phyloP scores from a whole-genome alignment of 495 filamentous ascomycete genomes.

The Pseudotulostoma volvatum region DNA sequence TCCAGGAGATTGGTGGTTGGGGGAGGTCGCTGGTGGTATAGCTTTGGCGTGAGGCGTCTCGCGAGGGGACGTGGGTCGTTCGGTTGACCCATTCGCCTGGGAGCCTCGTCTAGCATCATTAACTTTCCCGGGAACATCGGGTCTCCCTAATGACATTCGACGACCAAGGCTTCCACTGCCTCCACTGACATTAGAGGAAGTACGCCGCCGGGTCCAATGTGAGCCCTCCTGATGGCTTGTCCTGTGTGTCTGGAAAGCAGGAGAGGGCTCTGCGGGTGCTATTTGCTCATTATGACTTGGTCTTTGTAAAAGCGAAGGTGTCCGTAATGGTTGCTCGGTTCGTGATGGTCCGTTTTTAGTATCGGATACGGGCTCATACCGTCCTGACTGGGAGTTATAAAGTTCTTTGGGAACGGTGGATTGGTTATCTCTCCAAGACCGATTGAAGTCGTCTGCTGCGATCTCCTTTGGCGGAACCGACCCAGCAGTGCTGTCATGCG shows the following conservation, averaged over 20 bases:
- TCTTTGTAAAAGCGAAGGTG: conserved; percentile 70
- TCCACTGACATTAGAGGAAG: conserved; percentile 90
- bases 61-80: conserved; percentile 15
- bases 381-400: conserved; percentile 85
- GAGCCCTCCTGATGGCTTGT: conserved; percentile 46
- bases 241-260: conserved; percentile 76
- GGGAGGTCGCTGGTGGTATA: conserved; percentile 10
- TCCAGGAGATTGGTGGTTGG: conserved; percentile 12
- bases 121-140: conserved; percentile 28
- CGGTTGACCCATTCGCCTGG: conserved; percentile 24
- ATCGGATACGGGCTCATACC: conserved; percentile 79
- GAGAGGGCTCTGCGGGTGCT: conserved; percentile 75
- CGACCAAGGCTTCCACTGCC: conserved; percentile 58
- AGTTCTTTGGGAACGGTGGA: conserved; percentile 54
- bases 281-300: conserved; percentile 37
- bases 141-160: conserved; percentile 37
- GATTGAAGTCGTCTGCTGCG: conserved; percentile 85
- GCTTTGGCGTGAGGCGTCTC: conserved; percentile 11
- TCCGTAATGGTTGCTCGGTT: conserved; percentile 47
- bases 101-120: conserved; percentile 32
- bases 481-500: conserved; percentile 14
- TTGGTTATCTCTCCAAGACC: conserved; percentile 62
- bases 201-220: conserved; percentile 61
- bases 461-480: conserved; percentile 57
- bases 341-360: conserved; percentile 51